These are phyloP conservation scores for Phytophthora cactorum DNA, from an alignment of 352 stramenopile genomes.

Conservation along the genomic window DNA sequence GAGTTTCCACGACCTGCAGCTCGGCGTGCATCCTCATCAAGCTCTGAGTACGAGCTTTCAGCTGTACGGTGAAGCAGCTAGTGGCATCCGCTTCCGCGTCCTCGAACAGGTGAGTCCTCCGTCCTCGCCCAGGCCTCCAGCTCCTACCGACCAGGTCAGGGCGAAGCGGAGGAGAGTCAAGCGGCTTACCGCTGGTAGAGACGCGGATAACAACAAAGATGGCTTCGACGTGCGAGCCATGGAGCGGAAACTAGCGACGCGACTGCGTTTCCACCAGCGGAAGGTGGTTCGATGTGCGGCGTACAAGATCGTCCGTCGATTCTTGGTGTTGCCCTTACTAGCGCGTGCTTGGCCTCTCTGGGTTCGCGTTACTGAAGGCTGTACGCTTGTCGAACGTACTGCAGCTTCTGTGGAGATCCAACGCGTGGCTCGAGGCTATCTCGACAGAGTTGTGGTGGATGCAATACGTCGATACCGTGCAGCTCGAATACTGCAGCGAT, in stretches of 20 bases:
- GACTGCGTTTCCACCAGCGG: constrained; percentile 45
- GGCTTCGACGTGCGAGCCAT: constrained; percentile 64
- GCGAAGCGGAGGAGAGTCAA: constrained; percentile 17
- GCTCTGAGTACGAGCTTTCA: constrained; percentile 52
- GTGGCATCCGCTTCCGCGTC: constrained; percentile 58
- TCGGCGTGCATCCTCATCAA: constrained; percentile 49
- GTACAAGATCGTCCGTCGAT: constrained; percentile 43
- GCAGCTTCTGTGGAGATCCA: constrained; percentile 53
- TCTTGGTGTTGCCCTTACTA: constrained; percentile 46
- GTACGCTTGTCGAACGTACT: constrained; percentile 28
- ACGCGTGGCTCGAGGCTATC: constrained; percentile 35
- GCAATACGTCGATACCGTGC: constrained; percentile 36
- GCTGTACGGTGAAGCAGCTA: constrained; percentile 46
- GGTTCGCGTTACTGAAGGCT: constrained; percentile 12
- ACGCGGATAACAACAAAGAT: constrained; percentile 8
- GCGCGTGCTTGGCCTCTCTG: constrained; percentile 43
- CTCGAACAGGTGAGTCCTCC: constrained; percentile 54
- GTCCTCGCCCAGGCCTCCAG: constrained; percentile 3
- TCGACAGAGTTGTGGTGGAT: constrained; percentile 16
- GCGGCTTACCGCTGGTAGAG: constrained; percentile 1
- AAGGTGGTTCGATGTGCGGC: constrained; percentile 38
- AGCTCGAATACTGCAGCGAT: constrained; percentile 35
- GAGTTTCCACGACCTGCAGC: constrained; percentile 51
- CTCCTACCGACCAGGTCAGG: constrained; percentile 7
- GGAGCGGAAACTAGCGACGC: constrained; percentile 48